A percentile compares a stretch with the other conserved stretches of the same genome.
phyloP scores from a whole-genome alignment of 2,329 filamentous ascomycete species.

The Apiospora arundinis region DNA sequence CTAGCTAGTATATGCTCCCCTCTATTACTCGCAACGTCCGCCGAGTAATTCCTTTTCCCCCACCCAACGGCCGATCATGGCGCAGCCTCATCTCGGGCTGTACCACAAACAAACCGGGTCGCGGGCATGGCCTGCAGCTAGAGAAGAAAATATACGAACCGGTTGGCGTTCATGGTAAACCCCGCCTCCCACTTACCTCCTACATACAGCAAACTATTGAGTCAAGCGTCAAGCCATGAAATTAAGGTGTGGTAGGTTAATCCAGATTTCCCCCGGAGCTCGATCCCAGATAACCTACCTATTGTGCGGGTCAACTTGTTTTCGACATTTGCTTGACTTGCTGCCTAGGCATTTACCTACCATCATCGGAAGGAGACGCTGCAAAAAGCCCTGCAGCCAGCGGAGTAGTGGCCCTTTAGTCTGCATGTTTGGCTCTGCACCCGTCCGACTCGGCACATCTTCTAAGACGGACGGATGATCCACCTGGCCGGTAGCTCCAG shows the following conservation, averaged over 20 bases:
- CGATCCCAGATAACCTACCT: neutral
- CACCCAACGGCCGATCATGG: neutral
- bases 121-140: neutral
- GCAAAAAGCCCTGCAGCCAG: neutral
- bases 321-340: neutral
- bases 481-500: conserved; percentile 13
- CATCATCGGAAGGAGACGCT: neutral
- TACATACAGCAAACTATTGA: neutral
- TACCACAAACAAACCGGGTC: conserved; percentile 3
- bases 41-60: neutral
- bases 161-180: neutral
- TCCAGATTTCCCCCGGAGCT: neutral
- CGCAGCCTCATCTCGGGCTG: neutral
- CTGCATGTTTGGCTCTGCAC: neutral
- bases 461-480: neutral
- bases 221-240: conserved; percentile 4
- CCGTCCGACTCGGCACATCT: conserved; percentile 3
- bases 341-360: neutral
- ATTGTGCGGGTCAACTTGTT: neutral
- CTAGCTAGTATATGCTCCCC: neutral
- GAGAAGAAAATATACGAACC: neutral
- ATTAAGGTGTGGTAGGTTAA: conserved; percentile 3
- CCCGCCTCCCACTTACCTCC: neutral
- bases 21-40: neutral
- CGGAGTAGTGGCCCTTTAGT: neutral